Evolutionary conservation across 2,329 filamentous ascomycete genomes (phyloP).

Genomic region (Penicillium sp.): DNA sequence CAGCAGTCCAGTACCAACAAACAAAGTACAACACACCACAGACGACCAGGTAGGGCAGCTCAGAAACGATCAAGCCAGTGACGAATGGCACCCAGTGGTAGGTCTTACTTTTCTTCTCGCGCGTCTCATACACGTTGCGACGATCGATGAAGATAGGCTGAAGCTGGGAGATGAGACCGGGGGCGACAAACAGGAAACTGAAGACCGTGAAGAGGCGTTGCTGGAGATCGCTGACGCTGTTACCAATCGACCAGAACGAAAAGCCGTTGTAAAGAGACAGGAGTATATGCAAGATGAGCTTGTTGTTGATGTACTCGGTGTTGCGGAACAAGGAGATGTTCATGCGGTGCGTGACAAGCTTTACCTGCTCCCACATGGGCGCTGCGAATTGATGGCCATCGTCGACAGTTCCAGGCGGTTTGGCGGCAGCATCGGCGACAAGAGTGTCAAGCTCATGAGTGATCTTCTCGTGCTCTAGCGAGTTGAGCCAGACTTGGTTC

Average conservation of each 20-base stretch:
- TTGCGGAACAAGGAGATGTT: slow-evolving; percentile 68
- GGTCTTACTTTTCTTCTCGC: slow-evolving; percentile 70
- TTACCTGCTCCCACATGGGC: slow-evolving; percentile 62
- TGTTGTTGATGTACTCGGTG: slow-evolving; percentile 66
- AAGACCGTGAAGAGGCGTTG: slow-evolving; percentile 66
- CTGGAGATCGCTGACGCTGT: slow-evolving; percentile 67
- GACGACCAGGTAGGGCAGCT: slow-evolving; percentile 68
- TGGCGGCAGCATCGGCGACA: slow-evolving; percentile 49
- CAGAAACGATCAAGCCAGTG: slow-evolving; percentile 67
- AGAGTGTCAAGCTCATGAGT: slow-evolving; percentile 66
- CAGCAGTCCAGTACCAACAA: slow-evolving; percentile 67
- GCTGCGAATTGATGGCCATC: slow-evolving; percentile 65
- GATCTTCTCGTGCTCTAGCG: slow-evolving; percentile 59
- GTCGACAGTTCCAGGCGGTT: slow-evolving; percentile 48
- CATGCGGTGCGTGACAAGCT: slow-evolving; percentile 66
- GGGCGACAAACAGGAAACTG: slow-evolving; percentile 59
- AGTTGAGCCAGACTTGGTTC: slow-evolving; percentile 71
- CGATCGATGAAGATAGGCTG: slow-evolving; percentile 71
- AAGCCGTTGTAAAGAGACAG: slow-evolving; percentile 52
- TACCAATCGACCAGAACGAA: slow-evolving; percentile 69
- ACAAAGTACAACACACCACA: slow-evolving; percentile 67
- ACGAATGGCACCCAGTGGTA: slow-evolving; percentile 73
- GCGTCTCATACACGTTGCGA: slow-evolving; percentile 65
- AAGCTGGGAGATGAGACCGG: slow-evolving; percentile 53
- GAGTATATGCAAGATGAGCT: slow-evolving; percentile 59